Conservation (phyloP, 1,284 basidiomycete species). For the Peniophora sp. region DNA sequence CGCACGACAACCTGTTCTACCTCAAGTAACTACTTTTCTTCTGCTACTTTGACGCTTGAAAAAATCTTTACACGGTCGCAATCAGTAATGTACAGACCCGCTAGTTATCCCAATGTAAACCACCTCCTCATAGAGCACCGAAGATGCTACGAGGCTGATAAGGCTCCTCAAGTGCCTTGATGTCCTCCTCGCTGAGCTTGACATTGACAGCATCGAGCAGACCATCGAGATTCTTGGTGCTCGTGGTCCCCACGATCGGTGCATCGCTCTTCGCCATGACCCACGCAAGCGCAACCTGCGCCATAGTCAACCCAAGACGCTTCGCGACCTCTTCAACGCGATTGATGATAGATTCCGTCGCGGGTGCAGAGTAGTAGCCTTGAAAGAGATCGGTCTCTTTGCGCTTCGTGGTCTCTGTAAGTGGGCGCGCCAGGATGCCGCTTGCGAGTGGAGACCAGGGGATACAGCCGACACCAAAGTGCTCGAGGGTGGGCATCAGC, state of each 20-base stretch:
- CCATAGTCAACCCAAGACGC: not conserved
- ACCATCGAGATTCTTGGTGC: not conserved
- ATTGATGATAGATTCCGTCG: not conserved
- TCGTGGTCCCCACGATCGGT: not conserved
- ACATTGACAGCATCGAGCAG: conserved; percentile 22
- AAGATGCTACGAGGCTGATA: conserved; percentile 17
- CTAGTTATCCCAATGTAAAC: too few species aligned
- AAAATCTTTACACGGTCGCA: too few species aligned
- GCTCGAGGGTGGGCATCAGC: conserved; percentile 33
- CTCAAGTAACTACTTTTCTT: too few species aligned
- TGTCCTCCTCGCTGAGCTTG: conserved; percentile 35
- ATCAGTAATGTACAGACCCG: too few species aligned
- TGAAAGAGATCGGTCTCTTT: not conserved
- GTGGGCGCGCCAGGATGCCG: conserved; percentile 27
- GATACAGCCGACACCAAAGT: conserved; percentile 17
- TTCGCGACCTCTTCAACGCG: conserved; percentile 1
- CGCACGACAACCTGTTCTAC: too few species aligned
- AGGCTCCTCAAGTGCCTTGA: conserved; percentile 33
- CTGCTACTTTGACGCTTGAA: too few species aligned
- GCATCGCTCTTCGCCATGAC: not conserved
- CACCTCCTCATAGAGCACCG: not conserved
- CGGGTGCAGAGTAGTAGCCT: not conserved
- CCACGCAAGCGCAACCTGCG: conserved; percentile 1
- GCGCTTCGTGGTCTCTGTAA: not conserved
- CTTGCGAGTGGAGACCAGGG: conserved; percentile 31